Base-by-base conservation (phyloP, 1,284 basidiomycete species). In the Phlebopus sp. region DNA sequence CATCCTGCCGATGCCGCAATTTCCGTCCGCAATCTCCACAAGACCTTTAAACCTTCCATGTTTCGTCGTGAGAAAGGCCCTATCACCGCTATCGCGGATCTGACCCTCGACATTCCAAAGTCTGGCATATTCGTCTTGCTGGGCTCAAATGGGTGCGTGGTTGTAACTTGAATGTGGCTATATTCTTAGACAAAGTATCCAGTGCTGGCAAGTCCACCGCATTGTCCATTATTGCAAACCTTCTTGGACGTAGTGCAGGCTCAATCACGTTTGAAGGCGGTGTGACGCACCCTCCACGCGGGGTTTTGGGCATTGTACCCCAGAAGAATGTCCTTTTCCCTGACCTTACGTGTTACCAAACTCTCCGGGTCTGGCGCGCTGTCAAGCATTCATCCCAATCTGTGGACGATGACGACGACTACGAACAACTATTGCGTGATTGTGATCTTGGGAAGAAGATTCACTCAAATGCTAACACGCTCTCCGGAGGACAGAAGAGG, bases 281-380 rank as follows among this genome's bases (percentile, higher is more conserved):
- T 0, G 59, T 63, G 18, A 58, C 70, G 15, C 70, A 65, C 5
- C 82, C 82, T 1, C 72, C 79, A 2, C 77, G 77, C 0, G 85
- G 86, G 2, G 77, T 75, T 0, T 66, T 91, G 14, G 88, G 89
- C 6, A 82, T 91, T 46, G 89, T 90, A 0, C 86, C 86, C 0
- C 89, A 92, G 67, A 89, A 87, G 69, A 90, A 91, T 55, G 87
- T 92, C 2, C 72, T 92, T 1, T 90, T 89, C 66, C 79, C 86
- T 1, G 86, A 91, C 51, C 70, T 92, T 19, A 79, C 82, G 1
- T 89, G 86, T 59, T 71, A 80, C 46, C 82, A 91, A 64, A 90
- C 86, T 2, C 69, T 91, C 19, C 71, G 74, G 2, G 74, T 91
- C 13, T 92, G 89, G 88, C 73, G 70, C 27, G 82, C 81, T 4